A percentile compares a stretch with the other conserved stretches of the same genome.
These are phyloP conservation scores for Panicum miliaceum DNA, from an alignment of 176 grass and related monocot genomes.

Conservation along the genomic window DNA sequence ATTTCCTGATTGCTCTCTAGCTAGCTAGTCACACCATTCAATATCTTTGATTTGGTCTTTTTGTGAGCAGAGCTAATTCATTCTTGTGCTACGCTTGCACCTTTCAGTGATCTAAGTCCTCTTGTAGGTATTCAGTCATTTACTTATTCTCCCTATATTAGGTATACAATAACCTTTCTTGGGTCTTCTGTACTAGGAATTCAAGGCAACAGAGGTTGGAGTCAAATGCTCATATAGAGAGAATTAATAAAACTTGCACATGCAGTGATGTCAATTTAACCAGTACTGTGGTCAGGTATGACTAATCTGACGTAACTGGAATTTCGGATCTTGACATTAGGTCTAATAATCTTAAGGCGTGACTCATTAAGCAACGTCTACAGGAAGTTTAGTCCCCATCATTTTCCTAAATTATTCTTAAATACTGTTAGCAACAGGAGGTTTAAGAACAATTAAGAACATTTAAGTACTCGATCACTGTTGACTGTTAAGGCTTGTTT, in stretches of 20 bases:
- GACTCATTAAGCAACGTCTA: slow-evolving; percentile 32
- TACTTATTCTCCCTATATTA: neutral
- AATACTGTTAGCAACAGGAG: slow-evolving; percentile 22
- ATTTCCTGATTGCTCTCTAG: neutral
- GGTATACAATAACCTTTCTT: neutral
- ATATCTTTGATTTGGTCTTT: neutral
- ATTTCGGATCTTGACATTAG: slow-evolving; percentile 24
- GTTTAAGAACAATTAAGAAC: slow-evolving; percentile 16
- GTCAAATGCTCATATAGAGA: neutral
- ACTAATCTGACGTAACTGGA: slow-evolving; percentile 41
- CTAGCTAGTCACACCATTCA: slow-evolving; percentile 8
- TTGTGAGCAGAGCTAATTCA: neutral
- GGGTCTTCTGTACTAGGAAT: neutral
- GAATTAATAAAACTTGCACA: slow-evolving; percentile 6
- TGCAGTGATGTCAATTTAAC: slow-evolving; percentile 12
- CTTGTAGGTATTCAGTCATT: neutral
- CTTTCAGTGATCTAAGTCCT: slow-evolving; percentile 14
- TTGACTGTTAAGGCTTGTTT: neutral
- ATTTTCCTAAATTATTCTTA: slow-evolving; percentile 26
- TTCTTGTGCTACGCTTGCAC: neutral
- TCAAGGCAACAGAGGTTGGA: neutral
- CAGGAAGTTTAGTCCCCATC: slow-evolving; percentile 23
- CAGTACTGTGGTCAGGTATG: neutral
- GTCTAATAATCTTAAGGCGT: slow-evolving; percentile 20
- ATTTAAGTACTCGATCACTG: neutral